Conservation (phyloP, 371 early-diverging fungal genomes). For the Apophysomyces sp. region DNA sequence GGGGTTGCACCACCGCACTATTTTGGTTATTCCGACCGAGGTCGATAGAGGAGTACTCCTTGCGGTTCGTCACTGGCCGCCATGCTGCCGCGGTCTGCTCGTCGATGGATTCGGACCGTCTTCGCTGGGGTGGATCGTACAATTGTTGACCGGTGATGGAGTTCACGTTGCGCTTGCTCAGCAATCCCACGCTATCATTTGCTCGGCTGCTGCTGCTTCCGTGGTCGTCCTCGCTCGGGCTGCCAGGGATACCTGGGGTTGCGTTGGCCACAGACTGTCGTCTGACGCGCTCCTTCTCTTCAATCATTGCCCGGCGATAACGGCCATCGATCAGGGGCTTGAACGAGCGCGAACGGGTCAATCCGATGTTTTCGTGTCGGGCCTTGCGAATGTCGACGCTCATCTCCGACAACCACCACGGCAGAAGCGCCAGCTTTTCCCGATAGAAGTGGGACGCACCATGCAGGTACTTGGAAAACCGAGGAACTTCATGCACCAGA, state of each 20-base stretch:
- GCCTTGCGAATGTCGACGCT: conserved; percentile 48
- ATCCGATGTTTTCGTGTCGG: conserved; percentile 24
- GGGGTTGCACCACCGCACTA: not conserved
- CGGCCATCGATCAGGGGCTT: conserved; percentile 41
- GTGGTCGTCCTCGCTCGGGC: not conserved
- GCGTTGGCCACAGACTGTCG: conserved; percentile 19
- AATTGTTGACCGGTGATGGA: not conserved
- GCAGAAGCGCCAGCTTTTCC: conserved; percentile 17
- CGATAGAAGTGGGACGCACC: conserved; percentile 61
- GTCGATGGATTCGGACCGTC: conserved; percentile 9
- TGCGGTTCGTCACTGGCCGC: not conserved
- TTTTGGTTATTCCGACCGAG: not conserved
- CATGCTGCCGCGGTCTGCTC: conserved; percentile 6
- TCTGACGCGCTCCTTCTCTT: conserved; percentile 24
- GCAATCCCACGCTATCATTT: not conserved
- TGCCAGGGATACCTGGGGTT: not conserved
- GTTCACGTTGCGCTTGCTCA: not conserved
- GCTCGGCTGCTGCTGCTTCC: conserved; percentile 1
- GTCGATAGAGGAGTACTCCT: conserved; percentile 4
- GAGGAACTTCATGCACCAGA: conserved; percentile 95
- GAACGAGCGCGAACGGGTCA: conserved; percentile 28
- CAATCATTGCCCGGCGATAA: conserved; percentile 30
- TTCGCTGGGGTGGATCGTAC: not conserved
- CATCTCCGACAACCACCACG: conserved; percentile 46
- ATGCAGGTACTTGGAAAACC: conserved; percentile 97